Conservation (phyloP, 768 basidiomycete species). For the Cyclocybe aegerita region DNA sequence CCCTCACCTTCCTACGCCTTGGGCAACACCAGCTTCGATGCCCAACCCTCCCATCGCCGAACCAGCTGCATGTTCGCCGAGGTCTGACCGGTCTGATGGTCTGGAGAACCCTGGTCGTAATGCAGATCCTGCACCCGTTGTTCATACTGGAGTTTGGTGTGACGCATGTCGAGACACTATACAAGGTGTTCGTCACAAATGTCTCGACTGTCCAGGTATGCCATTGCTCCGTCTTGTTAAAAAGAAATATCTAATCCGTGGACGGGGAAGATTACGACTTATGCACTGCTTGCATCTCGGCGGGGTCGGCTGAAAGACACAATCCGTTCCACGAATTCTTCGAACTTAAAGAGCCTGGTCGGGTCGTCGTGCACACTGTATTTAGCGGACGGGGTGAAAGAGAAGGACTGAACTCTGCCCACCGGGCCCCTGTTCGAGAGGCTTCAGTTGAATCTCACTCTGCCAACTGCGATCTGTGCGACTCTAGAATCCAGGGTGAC, state of each 20-base stretch:
- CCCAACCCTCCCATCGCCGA: too few relatives aligned
- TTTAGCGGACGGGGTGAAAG: conserved; percentile 39
- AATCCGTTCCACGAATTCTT: conserved; percentile 71
- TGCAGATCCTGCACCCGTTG: conserved; percentile 25
- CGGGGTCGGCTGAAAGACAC: conserved; percentile 51
- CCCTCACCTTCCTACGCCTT: conserved; percentile 21
- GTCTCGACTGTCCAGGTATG: conserved; percentile 70
- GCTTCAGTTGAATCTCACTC: conserved; percentile 39
- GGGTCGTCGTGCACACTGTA: conserved; percentile 64
- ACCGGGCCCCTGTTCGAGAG: conserved; percentile 9
- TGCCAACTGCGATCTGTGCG: conserved; percentile 78
- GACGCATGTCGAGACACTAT: conserved; percentile 60
- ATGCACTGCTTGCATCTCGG: conserved; percentile 55
- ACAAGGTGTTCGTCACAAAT: conserved; percentile 74
- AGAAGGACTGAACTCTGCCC: conserved; percentile 11
- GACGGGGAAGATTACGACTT: conserved; percentile 63
- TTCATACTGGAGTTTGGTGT: conserved; percentile 64
- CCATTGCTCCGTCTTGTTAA: neutral
- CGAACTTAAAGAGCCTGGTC: conserved; percentile 63
- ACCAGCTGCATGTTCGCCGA: too few relatives aligned
- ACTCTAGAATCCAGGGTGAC: conserved; percentile 63
- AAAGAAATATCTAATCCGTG: neutral
- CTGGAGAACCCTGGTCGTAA: too few relatives aligned
- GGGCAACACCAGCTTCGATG: conserved; percentile 5
- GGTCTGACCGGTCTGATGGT: too few relatives aligned